Percentiles rank a stretch among this genome's conserved stretches.
Evolutionary conservation across 2,329 filamentous ascomycete genomes (phyloP).

Genomic region (Dothiorella sarmentorum): DNA sequence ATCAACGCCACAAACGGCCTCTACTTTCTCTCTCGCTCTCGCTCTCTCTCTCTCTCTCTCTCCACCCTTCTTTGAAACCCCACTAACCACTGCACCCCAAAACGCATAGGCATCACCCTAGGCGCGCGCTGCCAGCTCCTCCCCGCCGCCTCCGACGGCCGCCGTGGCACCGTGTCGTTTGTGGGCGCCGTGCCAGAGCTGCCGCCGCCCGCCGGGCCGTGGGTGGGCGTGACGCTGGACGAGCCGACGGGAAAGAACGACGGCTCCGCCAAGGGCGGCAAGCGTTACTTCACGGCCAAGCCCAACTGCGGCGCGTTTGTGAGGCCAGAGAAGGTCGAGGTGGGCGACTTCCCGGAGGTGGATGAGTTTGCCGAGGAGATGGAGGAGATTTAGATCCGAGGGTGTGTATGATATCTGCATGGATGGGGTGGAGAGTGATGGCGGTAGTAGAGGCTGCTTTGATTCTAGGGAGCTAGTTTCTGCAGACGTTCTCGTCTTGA

Average conservation of each 20-base stretch:
- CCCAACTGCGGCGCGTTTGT: conserved; percentile 76
- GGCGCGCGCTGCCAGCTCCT: conserved; percentile 45
- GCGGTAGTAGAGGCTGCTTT: too few relatives aligned
- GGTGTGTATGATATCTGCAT: too few relatives aligned
- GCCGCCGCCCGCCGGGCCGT: conserved; percentile 55
- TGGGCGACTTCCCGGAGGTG: conserved; percentile 62
- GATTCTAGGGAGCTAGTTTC: too few relatives aligned
- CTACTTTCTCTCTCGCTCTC: neutral
- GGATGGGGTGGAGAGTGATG: too few relatives aligned
- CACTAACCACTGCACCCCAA: neutral
- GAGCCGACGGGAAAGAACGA: conserved; percentile 83
- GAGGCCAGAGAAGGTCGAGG: conserved; percentile 71
- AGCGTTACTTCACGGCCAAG: conserved; percentile 66
- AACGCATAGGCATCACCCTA: conserved; percentile 39
- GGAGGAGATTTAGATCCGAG: conserved; percentile 63
- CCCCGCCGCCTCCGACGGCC: conserved; percentile 61
- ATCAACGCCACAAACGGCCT: conserved; percentile 1
- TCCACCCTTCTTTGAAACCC: neutral
- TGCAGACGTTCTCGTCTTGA: too few relatives aligned
- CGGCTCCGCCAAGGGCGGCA: conserved; percentile 63
- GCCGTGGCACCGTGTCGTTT: conserved; percentile 67
- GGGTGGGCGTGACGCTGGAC: conserved; percentile 71
- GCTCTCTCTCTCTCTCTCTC: neutral
- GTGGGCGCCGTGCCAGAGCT: conserved; percentile 74
- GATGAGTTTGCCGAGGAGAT: conserved; percentile 73